A percentile compares a stretch with the other conserved stretches of the same genome.
Conservation (phyloP, 2,329 filamentous ascomycete species). For the Acrocalymma vagum region DNA sequence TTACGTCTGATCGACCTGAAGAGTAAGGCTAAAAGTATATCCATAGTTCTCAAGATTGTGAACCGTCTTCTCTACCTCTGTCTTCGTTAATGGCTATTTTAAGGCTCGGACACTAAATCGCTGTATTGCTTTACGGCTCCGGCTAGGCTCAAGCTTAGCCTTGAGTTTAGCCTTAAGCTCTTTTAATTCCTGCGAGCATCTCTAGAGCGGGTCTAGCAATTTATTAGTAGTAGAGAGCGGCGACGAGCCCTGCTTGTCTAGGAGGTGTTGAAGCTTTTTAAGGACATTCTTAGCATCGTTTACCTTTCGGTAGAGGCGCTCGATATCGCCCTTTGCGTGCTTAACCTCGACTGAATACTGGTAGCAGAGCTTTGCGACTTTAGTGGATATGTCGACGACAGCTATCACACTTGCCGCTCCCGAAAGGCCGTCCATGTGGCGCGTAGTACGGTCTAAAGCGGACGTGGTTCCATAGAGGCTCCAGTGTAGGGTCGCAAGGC, state of each 20-base stretch:
- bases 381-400: conserved; percentile 49
- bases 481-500: conserved; percentile 9
- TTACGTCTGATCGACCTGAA: conserved; percentile 48
- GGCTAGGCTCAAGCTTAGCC: conserved; percentile 18
- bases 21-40: conserved; percentile 33
- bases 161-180: conserved; percentile 10
- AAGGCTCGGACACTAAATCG: conserved; percentile 44
- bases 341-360: conserved; percentile 42
- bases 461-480: conserved; percentile 3
- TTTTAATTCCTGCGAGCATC: conserved; percentile 22
- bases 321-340: conserved; percentile 39
- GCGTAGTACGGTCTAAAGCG: conserved; percentile 1
- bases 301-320: conserved; percentile 39
- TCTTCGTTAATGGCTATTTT: conserved; percentile 51
- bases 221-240: conserved; percentile 31
- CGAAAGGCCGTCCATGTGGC: conserved; percentile 44
- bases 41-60: conserved; percentile 34
- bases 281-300: conserved; percentile 32
- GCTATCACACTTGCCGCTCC: conserved; percentile 48
- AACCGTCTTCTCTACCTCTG: conserved; percentile 40
- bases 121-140: conserved; percentile 37
- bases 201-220: conserved; percentile 27
- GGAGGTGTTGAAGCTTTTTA: conserved; percentile 28
- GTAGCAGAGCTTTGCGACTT: conserved; percentile 43
- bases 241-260: conserved; percentile 26